Conservation (phyloP, 192 early-diverging fungal species). For the Cladochytrium replicatum region DNA sequence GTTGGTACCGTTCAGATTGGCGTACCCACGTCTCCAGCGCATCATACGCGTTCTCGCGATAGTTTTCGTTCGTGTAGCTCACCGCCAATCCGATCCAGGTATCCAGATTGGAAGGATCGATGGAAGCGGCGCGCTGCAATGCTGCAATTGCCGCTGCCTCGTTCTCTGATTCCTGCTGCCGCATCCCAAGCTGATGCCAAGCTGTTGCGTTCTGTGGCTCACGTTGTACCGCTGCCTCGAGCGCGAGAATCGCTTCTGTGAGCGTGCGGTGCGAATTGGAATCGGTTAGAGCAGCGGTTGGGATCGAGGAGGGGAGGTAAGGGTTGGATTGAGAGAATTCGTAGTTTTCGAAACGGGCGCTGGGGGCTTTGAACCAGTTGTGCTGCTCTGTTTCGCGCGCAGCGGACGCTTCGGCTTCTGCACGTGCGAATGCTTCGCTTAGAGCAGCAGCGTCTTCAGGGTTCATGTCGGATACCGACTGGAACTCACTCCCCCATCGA, state of each 20-base stretch:
- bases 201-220: slow-evolving; percentile 64
- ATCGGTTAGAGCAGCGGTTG: slow-evolving; percentile 11
- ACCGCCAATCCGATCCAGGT: slow-evolving; percentile 83
- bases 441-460: too few relatives aligned
- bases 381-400: slow-evolving; percentile 26
- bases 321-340: slow-evolving; percentile 68
- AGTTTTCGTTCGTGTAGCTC: slow-evolving; percentile 87
- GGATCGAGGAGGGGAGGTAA: slow-evolving; percentile 33
- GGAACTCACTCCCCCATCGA: slow-evolving; percentile 21
- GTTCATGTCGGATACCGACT: too few relatives aligned
- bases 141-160: slow-evolving; percentile 87
- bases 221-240: slow-evolving; percentile 80
- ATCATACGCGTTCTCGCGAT: slow-evolving; percentile 76
- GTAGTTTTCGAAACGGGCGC: slow-evolving; percentile 43
- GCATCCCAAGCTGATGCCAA: slow-evolving; percentile 80
- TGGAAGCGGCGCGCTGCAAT: slow-evolving; percentile 61
- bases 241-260: slow-evolving; percentile 77
- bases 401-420: background rate
- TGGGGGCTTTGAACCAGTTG: slow-evolving; percentile 57
- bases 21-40: slow-evolving; percentile 80
- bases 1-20: slow-evolving; percentile 59
- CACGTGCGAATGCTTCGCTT: too few relatives aligned
- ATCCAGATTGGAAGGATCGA: slow-evolving; percentile 66
- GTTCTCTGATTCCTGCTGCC: slow-evolving; percentile 96
- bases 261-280: slow-evolving; percentile 49